Evolutionary conservation across 352 stramenopile species (phyloP).

Genomic region (Globisporangium yorkense): DNA sequence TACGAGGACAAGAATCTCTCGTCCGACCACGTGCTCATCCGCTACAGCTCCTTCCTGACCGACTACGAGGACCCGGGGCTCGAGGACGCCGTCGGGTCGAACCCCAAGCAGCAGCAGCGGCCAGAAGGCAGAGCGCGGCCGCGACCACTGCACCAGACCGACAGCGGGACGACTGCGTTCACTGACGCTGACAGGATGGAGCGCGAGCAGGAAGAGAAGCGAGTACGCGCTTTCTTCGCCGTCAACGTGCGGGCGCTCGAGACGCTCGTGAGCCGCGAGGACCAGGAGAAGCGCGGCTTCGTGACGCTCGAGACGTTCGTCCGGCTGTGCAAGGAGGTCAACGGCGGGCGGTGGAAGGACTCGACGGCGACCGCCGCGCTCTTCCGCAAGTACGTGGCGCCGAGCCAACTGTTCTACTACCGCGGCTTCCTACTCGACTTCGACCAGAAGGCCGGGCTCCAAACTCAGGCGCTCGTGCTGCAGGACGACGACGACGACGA

Average conservation of each 20-base stretch:
- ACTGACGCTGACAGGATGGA: constrained; percentile 12
- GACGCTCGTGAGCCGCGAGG: constrained; percentile 23
- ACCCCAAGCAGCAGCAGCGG: constrained; percentile 8
- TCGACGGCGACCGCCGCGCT: constrained; percentile 26
- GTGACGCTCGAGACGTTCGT: constrained; percentile 36
- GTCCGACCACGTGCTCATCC: constrained; percentile 51
- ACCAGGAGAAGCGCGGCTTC: constrained; percentile 49
- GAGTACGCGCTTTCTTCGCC: constrained; percentile 37
- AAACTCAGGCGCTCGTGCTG: constrained; percentile 47
- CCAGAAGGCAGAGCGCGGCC: constrained; percentile 23
- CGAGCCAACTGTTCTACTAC: constrained; percentile 53
- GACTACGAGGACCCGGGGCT: constrained; percentile 68
- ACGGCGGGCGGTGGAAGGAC: constrained; percentile 26
- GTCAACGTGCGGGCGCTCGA: constrained; percentile 38
- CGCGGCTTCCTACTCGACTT: constrained; percentile 65
- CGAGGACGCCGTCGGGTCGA: constrained; percentile 14
- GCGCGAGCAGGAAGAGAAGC: constrained; percentile 28
- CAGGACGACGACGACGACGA: constrained; percentile 41
- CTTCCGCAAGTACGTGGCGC: constrained; percentile 45
- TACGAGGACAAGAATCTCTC: constrained; percentile 69
- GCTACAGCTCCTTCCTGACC: constrained; percentile 64
- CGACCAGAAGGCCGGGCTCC: constrained; percentile 37
- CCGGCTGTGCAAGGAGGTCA: constrained; percentile 33
- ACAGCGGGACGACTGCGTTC: background rate
- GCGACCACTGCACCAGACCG: constrained; percentile 5